Evolutionary conservation across 257 asterid genomes (phyloP).

Genomic region (Ophiorrhiza pumila): DNA sequence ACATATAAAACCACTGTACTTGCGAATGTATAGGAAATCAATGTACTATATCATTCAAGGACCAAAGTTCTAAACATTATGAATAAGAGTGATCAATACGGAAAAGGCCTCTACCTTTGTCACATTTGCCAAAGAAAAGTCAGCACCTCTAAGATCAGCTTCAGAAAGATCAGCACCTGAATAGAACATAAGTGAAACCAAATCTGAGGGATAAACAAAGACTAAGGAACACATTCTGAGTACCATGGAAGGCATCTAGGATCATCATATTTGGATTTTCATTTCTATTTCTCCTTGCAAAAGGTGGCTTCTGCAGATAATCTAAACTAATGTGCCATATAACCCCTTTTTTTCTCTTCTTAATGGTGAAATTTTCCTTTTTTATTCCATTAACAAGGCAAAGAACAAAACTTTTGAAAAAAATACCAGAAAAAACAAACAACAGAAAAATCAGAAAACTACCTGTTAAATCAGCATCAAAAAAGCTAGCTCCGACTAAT

Average conservation of each 20-base stretch:
- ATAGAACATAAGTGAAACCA: background rate
- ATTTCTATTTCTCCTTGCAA: background rate
- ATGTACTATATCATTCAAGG: background rate
- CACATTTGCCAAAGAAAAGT: constrained; percentile 87
- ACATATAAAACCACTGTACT: background rate
- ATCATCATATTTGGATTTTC: too few relatives aligned
- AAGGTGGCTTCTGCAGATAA: background rate
- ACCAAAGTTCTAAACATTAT: background rate
- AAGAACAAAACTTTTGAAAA: background rate
- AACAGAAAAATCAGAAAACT: background rate
- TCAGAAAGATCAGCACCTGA: constrained; percentile 96
- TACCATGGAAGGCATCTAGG: too few relatives aligned
- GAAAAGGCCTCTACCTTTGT: constrained; percentile 56
- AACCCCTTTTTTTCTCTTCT: background rate
- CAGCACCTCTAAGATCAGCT: constrained; percentile 96
- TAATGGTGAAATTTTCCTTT: background rate
- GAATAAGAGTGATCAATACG: background rate
- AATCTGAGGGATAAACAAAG: background rate
- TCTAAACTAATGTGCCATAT: background rate
- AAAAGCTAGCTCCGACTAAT: constrained; percentile 91
- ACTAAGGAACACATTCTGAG: background rate
- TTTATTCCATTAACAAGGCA: background rate
- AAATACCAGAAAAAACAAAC: background rate
- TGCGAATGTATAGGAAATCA: background rate
- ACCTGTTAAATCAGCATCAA: constrained; percentile 99